Evolutionary conservation across 192 early-diverging fungal species (phyloP).

Genomic region (Phycomyces blakesleeanus): DNA sequence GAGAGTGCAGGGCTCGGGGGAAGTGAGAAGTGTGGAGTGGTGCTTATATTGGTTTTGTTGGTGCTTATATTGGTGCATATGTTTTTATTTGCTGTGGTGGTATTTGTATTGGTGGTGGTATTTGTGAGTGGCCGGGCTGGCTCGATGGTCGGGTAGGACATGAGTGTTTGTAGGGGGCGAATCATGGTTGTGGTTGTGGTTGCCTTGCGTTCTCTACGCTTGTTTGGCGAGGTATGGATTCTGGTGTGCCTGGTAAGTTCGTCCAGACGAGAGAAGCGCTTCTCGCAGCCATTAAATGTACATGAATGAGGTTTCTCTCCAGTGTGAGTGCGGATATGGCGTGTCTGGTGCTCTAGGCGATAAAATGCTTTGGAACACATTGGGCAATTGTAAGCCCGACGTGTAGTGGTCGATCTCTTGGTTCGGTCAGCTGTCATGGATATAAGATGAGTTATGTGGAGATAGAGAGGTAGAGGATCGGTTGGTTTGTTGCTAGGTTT

Average conservation of each 20-base stretch:
- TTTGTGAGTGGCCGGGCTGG: conserved; percentile 7
- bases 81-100: no score
- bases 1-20: conserved; percentile 32
- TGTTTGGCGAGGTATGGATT: conserved; percentile 53
- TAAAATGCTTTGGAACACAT: conserved; percentile 73
- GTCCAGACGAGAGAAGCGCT: conserved; percentile 73
- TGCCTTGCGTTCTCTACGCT: conserved; percentile 39
- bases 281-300: conserved; percentile 71
- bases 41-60: no score
- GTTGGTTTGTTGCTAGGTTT: no score
- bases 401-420: conserved; percentile 17
- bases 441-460: no score
- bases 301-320: conserved; percentile 83
- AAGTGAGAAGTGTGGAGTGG: conserved; percentile 30
- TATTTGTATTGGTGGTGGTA: no score
- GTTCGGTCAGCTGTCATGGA: background rate
- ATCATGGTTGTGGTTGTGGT: conserved; percentile 8
- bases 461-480: no score
- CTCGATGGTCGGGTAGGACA: background rate
- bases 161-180: background rate
- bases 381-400: conserved; percentile 72
- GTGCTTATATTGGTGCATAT: no score
- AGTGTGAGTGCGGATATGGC: conserved; percentile 82
- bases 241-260: conserved; percentile 74
- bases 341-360: conserved; percentile 75